phyloP scores from a whole-genome alignment of 352 stramenopile genomes.

The Elongisporangium prolatum region DNA sequence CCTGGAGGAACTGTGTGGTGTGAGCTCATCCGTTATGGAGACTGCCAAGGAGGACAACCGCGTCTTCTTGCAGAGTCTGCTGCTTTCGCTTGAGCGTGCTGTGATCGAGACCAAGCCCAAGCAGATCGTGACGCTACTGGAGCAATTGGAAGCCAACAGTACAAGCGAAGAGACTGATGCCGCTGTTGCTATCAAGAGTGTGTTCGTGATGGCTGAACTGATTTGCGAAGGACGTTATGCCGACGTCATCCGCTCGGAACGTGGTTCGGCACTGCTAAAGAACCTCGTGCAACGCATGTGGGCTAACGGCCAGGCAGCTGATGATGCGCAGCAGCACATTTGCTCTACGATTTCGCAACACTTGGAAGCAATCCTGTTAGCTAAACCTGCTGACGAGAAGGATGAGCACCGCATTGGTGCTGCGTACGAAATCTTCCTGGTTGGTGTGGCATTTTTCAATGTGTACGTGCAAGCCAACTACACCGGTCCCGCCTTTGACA shows the following conservation, averaged over 20 bases:
- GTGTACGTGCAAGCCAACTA: conserved; percentile 84
- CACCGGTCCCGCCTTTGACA: conserved; percentile 69
- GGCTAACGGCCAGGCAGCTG: conserved; percentile 8
- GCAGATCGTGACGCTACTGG: conserved; percentile 20
- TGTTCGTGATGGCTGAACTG: conserved; percentile 44
- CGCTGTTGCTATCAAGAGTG: conserved; percentile 12
- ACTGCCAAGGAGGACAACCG: conserved; percentile 25
- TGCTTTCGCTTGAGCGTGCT: conserved; percentile 47
- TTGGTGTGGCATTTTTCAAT: conserved; percentile 59
- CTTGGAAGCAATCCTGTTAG: conserved; percentile 39
- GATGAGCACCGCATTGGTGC: conserved; percentile 26
- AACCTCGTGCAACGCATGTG: conserved; percentile 9
- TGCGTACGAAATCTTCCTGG: conserved; percentile 55
- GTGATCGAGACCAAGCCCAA: conserved; percentile 46
- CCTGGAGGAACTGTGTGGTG: conserved; percentile 54
- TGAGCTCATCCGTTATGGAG: conserved; percentile 39
- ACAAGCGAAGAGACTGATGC: background rate
- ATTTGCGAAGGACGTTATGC: conserved; percentile 61
- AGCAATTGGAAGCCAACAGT: conserved; percentile 6
- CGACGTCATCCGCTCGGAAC: conserved; percentile 38
- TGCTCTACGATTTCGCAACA: conserved; percentile 32
- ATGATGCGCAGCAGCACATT: conserved; percentile 31
- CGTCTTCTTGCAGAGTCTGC: conserved; percentile 26
- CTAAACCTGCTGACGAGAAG: conserved; percentile 10
- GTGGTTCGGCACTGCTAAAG: conserved; percentile 28